Evolutionary conservation across 2,329 filamentous ascomycete species (phyloP), one percentile per base, ranked within the genome.

Genomic region (Trichoderma sp.): DNA sequence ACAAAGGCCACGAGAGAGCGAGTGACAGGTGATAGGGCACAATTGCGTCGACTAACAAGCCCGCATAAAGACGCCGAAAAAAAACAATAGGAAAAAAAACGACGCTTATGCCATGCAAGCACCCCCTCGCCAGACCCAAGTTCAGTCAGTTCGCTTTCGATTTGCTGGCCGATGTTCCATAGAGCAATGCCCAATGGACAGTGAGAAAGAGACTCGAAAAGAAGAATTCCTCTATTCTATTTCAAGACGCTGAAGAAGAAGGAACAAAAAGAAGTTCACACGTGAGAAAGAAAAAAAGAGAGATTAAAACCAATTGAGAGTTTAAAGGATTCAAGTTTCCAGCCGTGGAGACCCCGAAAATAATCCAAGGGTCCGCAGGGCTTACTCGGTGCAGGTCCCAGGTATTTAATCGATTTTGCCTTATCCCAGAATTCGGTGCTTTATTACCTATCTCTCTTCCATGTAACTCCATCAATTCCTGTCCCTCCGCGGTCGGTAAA

Each of bases 61-160:
- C 65, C 65, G 53, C 65, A 58, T 58, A 23, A 59, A 68, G 12
- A 20, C 34, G 34, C 64, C 64, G 36, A 43, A 67, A 67, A 67
- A 67, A 58, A 66, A 53, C 7, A 17, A 66, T 28, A 20, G 17
- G 26, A n/a, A 39, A 67, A 39, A 39, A 43, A 39, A 57, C 64
- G 53, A 59, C 65, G 65, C 65, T 68, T 68, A 68, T 68, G 65
- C 65, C 30, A 68, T 59, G 65, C 65, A 68, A 59, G 65, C 65
- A 68, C 65, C 53, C 64, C 65, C 47, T 66, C 63, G 30, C 26
- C 39, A 59, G 30, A 32, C 43, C 43, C 39, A 43, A 58, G 13
- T 17, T 26, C 34, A 43, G 47, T 53, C 43, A 43, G 50, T 23
- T 32, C 9, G 26, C 15, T 7, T 32, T 67, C 64, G 43, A 30